These are phyloP conservation scores for Lanmaoa pseudosensibilis DNA, from an alignment of 768 basidiomycete species.

Conservation along the genomic window DNA sequence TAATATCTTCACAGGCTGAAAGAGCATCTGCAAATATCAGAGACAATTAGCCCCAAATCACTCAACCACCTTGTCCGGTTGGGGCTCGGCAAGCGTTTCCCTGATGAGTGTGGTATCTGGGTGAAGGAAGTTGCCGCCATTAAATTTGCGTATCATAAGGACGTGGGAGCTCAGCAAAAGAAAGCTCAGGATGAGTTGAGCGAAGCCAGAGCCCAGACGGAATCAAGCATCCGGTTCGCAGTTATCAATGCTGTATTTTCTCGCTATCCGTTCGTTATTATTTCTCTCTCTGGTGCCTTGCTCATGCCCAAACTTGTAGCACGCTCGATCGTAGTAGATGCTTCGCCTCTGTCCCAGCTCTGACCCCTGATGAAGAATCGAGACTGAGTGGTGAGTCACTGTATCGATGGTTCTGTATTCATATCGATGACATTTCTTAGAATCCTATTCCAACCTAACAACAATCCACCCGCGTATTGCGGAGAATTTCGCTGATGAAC, in stretches of 20 bases:
- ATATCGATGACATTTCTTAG: slow-evolving; percentile 1
- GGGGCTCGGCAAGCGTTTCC: slow-evolving; percentile 35
- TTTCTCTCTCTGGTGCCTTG: not conserved
- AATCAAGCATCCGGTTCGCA: slow-evolving; percentile 23
- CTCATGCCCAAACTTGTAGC: slow-evolving; percentile 6
- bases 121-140: slow-evolving; percentile 14
- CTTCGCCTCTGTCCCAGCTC: slow-evolving; percentile 10
- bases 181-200: slow-evolving; percentile 12
- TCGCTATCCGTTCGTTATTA: slow-evolving; percentile 19
- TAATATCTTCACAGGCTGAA: slow-evolving; percentile 19
- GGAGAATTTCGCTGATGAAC: slow-evolving; percentile 21
- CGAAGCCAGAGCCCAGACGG: slow-evolving; percentile 11
- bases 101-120: slow-evolving; percentile 27
- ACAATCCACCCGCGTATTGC: slow-evolving; percentile 19
- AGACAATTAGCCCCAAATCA: slow-evolving; percentile 22
- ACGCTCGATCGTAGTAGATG: slow-evolving; percentile 20
- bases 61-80: slow-evolving; percentile 30
- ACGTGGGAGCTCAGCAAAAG: slow-evolving; percentile 8
- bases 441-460: slow-evolving; percentile 17
- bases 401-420: not conserved
- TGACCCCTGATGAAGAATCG: slow-evolving; percentile 16
- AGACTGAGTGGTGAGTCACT: slow-evolving; percentile 11
- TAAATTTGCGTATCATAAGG: not conserved
- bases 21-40: slow-evolving; percentile 29
- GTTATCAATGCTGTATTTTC: slow-evolving; percentile 30